A percentile compares a stretch with the other conserved stretches of the same genome.
These are phyloP conservation scores for Polyplosphaeria fusca DNA, from an alignment of 495 filamentous ascomycete species.

Conservation along the genomic window DNA sequence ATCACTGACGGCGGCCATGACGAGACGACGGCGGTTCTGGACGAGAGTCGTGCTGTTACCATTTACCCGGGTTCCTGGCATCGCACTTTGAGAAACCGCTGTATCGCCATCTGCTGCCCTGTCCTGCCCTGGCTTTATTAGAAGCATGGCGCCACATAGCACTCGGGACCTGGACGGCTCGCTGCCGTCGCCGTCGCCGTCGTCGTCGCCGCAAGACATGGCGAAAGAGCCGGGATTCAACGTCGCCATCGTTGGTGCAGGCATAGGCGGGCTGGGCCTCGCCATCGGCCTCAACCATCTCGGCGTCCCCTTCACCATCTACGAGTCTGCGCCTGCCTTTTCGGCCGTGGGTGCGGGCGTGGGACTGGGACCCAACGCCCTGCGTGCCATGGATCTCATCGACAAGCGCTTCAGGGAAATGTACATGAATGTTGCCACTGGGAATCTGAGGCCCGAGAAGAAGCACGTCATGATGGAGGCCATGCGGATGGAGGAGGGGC, in stretches of 20 bases:
- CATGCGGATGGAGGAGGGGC: conserved; percentile 21
- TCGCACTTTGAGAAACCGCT: no score
- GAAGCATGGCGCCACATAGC: background rate
- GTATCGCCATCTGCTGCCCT: no score
- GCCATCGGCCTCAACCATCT: conserved; percentile 23
- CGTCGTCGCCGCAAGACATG: background rate
- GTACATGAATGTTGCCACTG: conserved; percentile 19
- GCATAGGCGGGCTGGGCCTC: conserved; percentile 25
- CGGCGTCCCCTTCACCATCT: conserved; percentile 21
- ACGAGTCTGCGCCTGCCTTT: conserved; percentile 17
- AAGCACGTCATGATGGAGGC: conserved; percentile 25
- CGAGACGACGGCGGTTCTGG: no score
- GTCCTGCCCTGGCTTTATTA: no score
- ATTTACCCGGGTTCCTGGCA: no score
- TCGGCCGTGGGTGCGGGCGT: conserved; percentile 24
- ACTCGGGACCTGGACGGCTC: background rate
- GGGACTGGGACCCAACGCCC: conserved; percentile 20
- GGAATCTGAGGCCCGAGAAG: conserved; percentile 19
- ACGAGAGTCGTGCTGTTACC: no score
- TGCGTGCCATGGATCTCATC: conserved; percentile 24
- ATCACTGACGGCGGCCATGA: no score
- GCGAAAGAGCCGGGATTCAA: conserved; percentile 1
- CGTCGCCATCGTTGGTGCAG: conserved; percentile 29
- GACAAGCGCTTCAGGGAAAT: conserved; percentile 8
- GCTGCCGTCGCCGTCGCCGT: background rate